Percentiles rank a stretch among this genome's conserved stretches.
Evolutionary conservation across 768 basidiomycete genomes (phyloP).

Genomic region (Leucocoprinus birnbaumii): DNA sequence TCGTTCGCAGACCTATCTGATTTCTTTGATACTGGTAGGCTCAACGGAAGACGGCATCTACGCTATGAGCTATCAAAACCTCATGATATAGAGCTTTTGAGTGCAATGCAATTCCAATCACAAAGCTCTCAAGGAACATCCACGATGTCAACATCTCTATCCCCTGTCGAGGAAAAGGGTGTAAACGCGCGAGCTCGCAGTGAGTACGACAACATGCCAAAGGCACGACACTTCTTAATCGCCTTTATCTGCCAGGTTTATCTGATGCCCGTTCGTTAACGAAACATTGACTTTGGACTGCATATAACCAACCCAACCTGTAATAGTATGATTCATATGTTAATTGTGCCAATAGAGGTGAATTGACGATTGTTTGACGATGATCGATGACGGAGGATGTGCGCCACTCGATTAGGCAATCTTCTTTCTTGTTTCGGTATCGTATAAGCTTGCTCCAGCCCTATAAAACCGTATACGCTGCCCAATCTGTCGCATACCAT

Average conservation of each 20-base stretch:
- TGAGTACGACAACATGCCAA: not conserved
- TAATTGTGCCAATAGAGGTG: not conserved
- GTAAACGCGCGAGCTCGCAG: not conserved
- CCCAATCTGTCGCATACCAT: not conserved
- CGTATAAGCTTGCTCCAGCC: too few species aligned
- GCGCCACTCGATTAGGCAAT: not conserved
- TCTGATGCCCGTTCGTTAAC: too few species aligned
- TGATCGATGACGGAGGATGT: too few species aligned
- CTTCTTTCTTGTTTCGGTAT: not conserved
- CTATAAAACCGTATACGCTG: not conserved
- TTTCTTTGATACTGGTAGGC: not conserved
- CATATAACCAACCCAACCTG: too few species aligned
- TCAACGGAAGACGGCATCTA: slow-evolving; percentile 10
- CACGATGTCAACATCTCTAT: not conserved
- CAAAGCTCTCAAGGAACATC: not conserved
- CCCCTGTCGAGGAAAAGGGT: not conserved
- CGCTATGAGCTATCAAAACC: slow-evolving; percentile 2
- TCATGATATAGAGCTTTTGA: not conserved
- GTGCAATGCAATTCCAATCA: not conserved
- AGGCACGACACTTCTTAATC: too few species aligned
- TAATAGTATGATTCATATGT: too few species aligned
- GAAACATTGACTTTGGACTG: too few species aligned
- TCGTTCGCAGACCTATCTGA: not conserved
- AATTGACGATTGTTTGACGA: not conserved
- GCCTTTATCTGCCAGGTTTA: too few species aligned